Conservation (phyloP, 352 stramenopile species). For the Pythium chondricola region DNA sequence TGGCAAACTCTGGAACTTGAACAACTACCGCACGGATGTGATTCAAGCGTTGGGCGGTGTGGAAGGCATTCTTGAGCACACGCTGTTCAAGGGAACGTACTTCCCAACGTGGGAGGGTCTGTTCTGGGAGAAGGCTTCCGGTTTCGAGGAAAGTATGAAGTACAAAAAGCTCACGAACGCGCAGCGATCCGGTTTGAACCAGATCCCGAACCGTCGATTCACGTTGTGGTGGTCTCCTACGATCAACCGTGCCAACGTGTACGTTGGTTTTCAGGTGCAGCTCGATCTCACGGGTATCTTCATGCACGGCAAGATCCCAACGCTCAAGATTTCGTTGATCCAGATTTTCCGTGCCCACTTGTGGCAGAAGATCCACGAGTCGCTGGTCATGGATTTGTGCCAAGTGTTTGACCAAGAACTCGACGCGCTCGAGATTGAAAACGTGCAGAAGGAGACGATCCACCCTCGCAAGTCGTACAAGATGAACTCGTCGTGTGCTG, state of each 20-base stretch:
- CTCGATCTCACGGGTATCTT: slow-evolving; percentile 99
- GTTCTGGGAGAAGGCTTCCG: slow-evolving; percentile 99
- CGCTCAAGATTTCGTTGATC: slow-evolving; percentile 98
- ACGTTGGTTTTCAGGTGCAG: slow-evolving; percentile 99
- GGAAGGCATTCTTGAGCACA: slow-evolving; percentile 99
- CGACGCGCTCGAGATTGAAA: slow-evolving; percentile 99
- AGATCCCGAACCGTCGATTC: slow-evolving; percentile 99
- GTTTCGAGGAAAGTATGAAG: slow-evolving; percentile 95
- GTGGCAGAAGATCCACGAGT: slow-evolving; percentile 99
- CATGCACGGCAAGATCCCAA: slow-evolving; percentile 99
- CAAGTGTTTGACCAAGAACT: slow-evolving; percentile 99
- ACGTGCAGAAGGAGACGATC: slow-evolving; percentile 99
- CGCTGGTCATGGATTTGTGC: slow-evolving; percentile 94
- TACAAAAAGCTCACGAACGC: slow-evolving; percentile 99
- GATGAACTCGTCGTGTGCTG: slow-evolving; percentile 99
- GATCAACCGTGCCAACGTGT: slow-evolving; percentile 99
- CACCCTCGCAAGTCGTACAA: slow-evolving; percentile 99
- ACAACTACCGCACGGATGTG: slow-evolving; percentile 99
- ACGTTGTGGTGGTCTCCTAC: slow-evolving; percentile 99
- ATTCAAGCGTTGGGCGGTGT: slow-evolving; percentile 99
- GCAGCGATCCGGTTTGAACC: slow-evolving; percentile 98
- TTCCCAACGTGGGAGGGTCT: slow-evolving; percentile 99
- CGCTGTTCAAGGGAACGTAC: slow-evolving; percentile 99
- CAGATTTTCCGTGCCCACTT: slow-evolving; percentile 98
- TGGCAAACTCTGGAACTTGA: slow-evolving; percentile 99